These are phyloP conservation scores for Pseudopediastrum boryanum DNA, from an alignment of 139 green algal genomes.

Conservation along the genomic window DNA sequence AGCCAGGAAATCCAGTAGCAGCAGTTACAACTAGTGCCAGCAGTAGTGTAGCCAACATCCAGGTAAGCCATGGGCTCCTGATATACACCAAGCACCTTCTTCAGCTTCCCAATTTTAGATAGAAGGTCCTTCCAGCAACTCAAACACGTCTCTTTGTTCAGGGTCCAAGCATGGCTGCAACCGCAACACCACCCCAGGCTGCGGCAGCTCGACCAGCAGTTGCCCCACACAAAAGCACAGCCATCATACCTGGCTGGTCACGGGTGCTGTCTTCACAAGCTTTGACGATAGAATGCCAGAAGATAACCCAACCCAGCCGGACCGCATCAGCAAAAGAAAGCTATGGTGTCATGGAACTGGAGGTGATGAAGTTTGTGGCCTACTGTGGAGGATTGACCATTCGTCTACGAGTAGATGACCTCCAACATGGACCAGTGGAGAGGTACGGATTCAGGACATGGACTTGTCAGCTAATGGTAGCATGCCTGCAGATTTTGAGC, in stretches of 20 bases:
- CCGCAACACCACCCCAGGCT: not conserved
- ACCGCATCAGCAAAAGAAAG: constrained; percentile 23
- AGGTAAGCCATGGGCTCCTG: too few relatives aligned
- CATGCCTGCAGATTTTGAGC: too few relatives aligned
- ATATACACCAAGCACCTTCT: too few relatives aligned
- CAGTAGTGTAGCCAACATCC: too few relatives aligned
- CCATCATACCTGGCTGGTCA: constrained; percentile 64
- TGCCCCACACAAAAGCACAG: constrained; percentile 52
- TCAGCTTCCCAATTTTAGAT: too few relatives aligned
- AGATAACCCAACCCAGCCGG: constrained; percentile 46
- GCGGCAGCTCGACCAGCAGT: constrained; percentile 5
- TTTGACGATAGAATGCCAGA: constrained; percentile 63
- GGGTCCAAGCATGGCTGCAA: constrained; percentile 9
- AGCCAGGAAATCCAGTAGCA: not conserved
- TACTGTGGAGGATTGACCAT: constrained; percentile 67
- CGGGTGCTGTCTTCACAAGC: constrained; percentile 50
- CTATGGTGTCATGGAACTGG: constrained; percentile 63
- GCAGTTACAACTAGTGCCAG: too few relatives aligned
- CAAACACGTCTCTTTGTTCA: not conserved
- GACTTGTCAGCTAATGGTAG: too few relatives aligned
- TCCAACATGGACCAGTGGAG: constrained; percentile 39
- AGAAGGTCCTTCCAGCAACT: too few relatives aligned
- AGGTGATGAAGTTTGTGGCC: constrained; percentile 71
- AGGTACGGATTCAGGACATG: not conserved
- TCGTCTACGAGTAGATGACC: constrained; percentile 58